These are phyloP conservation scores for Luvunga scandens DNA, from an alignment of 345 rosid genomes.

Conservation along the genomic window DNA sequence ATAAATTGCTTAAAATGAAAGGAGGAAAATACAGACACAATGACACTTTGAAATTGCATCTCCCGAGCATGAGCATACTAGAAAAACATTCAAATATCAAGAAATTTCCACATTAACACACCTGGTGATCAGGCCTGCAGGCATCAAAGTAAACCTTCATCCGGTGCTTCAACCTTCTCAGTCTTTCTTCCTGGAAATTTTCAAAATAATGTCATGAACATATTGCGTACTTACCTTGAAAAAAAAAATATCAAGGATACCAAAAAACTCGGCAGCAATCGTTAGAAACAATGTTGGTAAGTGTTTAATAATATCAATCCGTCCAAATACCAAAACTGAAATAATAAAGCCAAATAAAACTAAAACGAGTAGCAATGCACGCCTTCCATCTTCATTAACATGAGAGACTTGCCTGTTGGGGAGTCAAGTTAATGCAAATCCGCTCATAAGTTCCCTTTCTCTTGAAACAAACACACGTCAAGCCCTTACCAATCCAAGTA, in stretches of 20 bases:
- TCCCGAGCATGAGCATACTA: neutral
- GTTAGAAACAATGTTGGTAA: neutral
- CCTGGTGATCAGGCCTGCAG: conserved; percentile 82
- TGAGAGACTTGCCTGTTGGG: conserved; percentile 61
- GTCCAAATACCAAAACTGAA: neutral
- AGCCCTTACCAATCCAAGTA: conserved; percentile 80
- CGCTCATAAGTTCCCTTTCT: conserved; percentile 71
- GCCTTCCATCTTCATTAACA: neutral
- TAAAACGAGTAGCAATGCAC: neutral
- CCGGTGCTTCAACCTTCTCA: conserved; percentile 63
- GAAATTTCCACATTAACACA: conserved; percentile 1
- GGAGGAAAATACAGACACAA: neutral
- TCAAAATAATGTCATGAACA: neutral
- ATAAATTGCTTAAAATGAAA: conserved; percentile 3
- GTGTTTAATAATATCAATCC: neutral
- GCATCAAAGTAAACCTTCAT: conserved; percentile 75
- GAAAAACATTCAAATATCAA: neutral
- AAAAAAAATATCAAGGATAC: too few relatives aligned
- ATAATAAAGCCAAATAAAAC: neutral
- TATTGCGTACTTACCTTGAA: too few relatives aligned
- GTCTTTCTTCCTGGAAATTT: conserved; percentile 65
- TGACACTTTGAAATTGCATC: neutral
- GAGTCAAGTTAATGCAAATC: conserved; percentile 71
- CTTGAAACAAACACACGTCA: conserved; percentile 91
- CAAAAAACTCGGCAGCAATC: neutral